Evolutionary conservation across 441 rosid genomes (phyloP).

Genomic region (Monsonia emarginata): DNA sequence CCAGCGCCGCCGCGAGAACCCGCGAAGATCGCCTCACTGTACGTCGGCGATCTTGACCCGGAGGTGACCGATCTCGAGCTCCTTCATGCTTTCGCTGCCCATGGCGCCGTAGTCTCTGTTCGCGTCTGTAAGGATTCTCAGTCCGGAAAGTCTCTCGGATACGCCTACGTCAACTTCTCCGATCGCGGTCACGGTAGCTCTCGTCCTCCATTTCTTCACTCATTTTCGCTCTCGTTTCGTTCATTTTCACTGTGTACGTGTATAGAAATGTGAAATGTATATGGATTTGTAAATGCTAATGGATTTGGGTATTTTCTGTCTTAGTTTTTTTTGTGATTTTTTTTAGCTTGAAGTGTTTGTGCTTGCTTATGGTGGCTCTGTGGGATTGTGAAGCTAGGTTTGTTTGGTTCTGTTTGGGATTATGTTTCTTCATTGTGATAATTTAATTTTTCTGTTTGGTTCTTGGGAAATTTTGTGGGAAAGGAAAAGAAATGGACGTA

Average conservation of each 20-base stretch:
- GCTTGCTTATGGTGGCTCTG: not conserved
- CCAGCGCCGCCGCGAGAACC: not conserved
- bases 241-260: not conserved
- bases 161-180: conserved; percentile 41
- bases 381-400: not conserved
- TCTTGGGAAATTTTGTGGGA: not conserved
- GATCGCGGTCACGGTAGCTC: conserved; percentile 26
- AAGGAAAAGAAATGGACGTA: not conserved
- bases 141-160: conserved; percentile 35
- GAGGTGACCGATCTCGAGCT: conserved; percentile 33
- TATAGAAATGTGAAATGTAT: not conserved
- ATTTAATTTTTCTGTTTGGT: not conserved
- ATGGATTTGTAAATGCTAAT: not conserved
- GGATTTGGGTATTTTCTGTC: not conserved
- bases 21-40: conserved; percentile 21
- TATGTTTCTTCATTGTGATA: not conserved
- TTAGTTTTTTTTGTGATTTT: not conserved
- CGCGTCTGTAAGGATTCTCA: conserved; percentile 33
- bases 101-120: conserved; percentile 23
- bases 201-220: not conserved
- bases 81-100: conserved; percentile 14
- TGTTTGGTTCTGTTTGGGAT: too few species aligned
- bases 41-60: conserved; percentile 46
- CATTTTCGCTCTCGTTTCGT: not conserved
- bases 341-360: not conserved